Percentiles rank a stretch among this genome's conserved stretches.
Evolutionary conservation across 257 asterid genomes (phyloP).

Genomic region (Verbena officinalis): DNA sequence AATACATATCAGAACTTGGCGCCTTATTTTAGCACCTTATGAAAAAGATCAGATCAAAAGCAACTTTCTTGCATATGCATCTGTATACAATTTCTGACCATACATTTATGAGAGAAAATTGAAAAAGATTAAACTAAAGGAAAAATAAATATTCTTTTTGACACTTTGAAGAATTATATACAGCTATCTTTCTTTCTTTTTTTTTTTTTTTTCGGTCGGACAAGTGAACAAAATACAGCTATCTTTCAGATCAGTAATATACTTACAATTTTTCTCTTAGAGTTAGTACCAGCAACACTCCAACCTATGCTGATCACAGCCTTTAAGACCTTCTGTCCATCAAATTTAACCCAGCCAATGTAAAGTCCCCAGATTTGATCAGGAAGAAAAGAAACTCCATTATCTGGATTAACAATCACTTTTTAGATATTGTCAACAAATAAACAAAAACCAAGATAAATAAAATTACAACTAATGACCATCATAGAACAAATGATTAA

Average conservation of each 20-base stretch:
- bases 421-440: constrained; percentile 22
- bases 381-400: constrained; percentile 46
- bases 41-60: constrained; percentile 9
- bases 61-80: not conserved
- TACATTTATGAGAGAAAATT: not conserved
- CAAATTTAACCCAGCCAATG: constrained; percentile 78
- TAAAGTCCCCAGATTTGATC: constrained; percentile 75
- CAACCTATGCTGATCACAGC: constrained; percentile 66
- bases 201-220: no score
- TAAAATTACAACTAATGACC: not conserved
- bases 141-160: no score
- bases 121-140: not conserved
- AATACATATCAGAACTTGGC: constrained; percentile 5
- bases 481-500: not conserved
- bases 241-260: not conserved
- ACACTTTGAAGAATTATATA: no score
- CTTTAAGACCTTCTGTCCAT: constrained; percentile 47
- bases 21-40: not conserved
- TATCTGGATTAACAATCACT: constrained; percentile 45
- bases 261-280: constrained; percentile 66
- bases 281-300: constrained; percentile 43
- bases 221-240: constrained; percentile 1
- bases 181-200: no score
- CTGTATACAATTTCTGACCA: not conserved
- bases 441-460: not conserved